phyloP scores from a whole-genome alignment of 1,284 basidiomycete species.

The Leccinum ponderosum region DNA sequence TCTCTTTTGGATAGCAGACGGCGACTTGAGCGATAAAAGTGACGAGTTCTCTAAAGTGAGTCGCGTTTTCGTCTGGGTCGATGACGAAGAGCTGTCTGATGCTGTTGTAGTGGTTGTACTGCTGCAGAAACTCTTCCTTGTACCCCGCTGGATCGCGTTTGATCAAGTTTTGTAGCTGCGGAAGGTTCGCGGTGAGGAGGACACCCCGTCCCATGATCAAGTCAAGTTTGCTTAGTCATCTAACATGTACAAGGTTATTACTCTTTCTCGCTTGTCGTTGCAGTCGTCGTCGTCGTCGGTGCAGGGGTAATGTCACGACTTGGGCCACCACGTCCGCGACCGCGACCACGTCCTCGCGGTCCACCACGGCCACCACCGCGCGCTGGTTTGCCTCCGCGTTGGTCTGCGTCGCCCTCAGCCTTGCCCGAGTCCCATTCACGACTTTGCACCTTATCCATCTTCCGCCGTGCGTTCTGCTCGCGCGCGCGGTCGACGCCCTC shows the following conservation, averaged over 20 bases:
- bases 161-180: slow-evolving; percentile 93
- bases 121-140: slow-evolving; percentile 96
- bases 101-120: slow-evolving; percentile 96
- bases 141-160: slow-evolving; percentile 92
- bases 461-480: slow-evolving; percentile 73
- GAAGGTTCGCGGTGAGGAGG: slow-evolving; percentile 69
- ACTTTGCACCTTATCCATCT: slow-evolving; percentile 72
- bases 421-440: slow-evolving; percentile 79
- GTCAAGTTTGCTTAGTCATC: slow-evolving; percentile 17
- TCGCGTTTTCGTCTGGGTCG: slow-evolving; percentile 77
- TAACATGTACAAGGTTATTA: not conserved
- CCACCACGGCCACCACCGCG: slow-evolving; percentile 36
- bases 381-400: slow-evolving; percentile 20
- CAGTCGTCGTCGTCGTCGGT: slow-evolving; percentile 4
- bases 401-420: slow-evolving; percentile 7
- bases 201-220: slow-evolving; percentile 59
- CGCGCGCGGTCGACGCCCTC: slow-evolving; percentile 64
- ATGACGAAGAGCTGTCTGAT: slow-evolving; percentile 83
- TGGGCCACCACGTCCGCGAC: slow-evolving; percentile 33
- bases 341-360: slow-evolving; percentile 37
- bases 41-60: slow-evolving; percentile 84
- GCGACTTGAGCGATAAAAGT: slow-evolving; percentile 86
- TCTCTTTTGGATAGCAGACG: slow-evolving; percentile 88
- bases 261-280: not conserved
- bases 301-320: not conserved